Evolutionary conservation across 495 filamentous ascomycete genomes (phyloP).

Genomic region (Glonium stellatum): DNA sequence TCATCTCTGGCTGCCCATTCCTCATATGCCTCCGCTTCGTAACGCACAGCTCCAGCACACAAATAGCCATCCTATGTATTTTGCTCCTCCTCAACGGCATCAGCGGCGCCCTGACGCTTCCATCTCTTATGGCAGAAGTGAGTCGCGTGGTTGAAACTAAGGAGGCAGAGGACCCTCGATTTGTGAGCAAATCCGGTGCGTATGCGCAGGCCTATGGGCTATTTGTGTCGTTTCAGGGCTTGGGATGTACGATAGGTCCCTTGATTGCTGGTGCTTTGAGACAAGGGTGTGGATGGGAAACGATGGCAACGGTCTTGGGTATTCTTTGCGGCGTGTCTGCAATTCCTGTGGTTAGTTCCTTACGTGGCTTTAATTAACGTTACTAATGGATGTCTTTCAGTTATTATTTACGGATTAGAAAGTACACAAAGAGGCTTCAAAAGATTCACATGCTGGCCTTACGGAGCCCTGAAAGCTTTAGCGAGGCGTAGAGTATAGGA

Average conservation of each 20-base stretch:
- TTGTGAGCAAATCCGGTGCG: neutral
- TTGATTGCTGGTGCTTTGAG: neutral
- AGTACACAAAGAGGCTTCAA: no score
- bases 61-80: slow-evolving; percentile 5
- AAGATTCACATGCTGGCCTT: no score
- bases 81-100: slow-evolving; percentile 5
- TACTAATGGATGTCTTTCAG: no score
- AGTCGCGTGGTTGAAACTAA: neutral
- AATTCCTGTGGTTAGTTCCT: neutral
- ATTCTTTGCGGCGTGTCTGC: neutral
- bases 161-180: neutral
- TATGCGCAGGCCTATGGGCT: slow-evolving; percentile 6
- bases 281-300: neutral
- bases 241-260: neutral
- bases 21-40: slow-evolving; percentile 8
- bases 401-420: no score
- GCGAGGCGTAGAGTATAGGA: no score
- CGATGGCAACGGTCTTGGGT: neutral
- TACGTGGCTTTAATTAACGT: no score
- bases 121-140: slow-evolving; percentile 6
- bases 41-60: neutral
- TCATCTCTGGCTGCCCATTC: neutral
- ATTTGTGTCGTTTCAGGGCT: neutral
- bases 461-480: no score
- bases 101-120: neutral